Evolutionary conservation across 1,284 basidiomycete genomes (phyloP), one percentile per base, ranked within the genome.

Genomic region (Nidula niveotomentosa): DNA sequence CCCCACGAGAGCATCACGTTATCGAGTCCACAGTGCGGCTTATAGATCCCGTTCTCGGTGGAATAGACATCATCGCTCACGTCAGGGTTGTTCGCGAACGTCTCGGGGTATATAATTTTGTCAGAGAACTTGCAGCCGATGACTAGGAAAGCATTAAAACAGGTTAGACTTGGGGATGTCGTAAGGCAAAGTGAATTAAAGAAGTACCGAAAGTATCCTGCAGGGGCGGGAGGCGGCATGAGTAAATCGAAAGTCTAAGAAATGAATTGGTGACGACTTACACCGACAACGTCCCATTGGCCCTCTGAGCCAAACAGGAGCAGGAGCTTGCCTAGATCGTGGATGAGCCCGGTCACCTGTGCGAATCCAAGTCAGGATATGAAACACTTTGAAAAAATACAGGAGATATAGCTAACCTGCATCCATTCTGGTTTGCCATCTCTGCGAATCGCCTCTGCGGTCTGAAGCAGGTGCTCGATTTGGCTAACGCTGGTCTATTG

Each of bases 1-100:
- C 93, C 93, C 88, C 91, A 95, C 33, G 86, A 90, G 36, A 96
- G 74, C 90, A 95, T 92, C 58, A 96, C 91, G 65, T 94, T 94
- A 58, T 94, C 90, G 12, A 96, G 80, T 3, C 94, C 94, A 65
- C 94, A 96, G 54, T 90, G 74, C 1, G 88, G 85, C 63, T 90
- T 74, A 72, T 96, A 96, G 58, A 96, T 90, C 3, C 93, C 93
- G 61, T 83, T 84, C 66, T 90, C 80, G n/a, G 91, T 89, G 12
- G 85, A 87, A 68, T 92, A 92, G 13, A 93, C 76, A 1, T 76
- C 72, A 65, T 96, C 86, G 41, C 79, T 58, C 2, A 66, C 79
- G 73, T 96, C 93, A 1, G 93, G 91, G 72, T 96, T 96, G 44
- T 70, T 79, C 18, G 73, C 78, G 72, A 95, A 92, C 0, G 92